Percentiles rank a stretch among this genome's conserved stretches.
Evolutionary conservation across 106 monocot species (phyloP).

Genomic region (Allium fistulosum): DNA sequence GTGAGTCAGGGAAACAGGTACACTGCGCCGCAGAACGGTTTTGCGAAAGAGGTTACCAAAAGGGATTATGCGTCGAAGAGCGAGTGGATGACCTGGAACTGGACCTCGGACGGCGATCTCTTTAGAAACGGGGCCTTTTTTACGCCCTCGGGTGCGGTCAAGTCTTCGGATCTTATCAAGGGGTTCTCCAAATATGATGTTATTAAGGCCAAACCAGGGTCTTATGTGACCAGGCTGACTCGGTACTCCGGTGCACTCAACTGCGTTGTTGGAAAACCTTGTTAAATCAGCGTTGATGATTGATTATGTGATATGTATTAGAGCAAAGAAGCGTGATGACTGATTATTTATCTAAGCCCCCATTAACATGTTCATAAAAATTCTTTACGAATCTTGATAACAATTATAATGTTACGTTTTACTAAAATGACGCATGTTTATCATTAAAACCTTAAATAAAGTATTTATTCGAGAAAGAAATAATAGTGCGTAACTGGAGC

Average conservation of each 20-base stretch:
- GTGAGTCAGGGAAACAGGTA: constrained; percentile 59
- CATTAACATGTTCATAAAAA: too few species aligned
- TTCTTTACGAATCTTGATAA: too few species aligned
- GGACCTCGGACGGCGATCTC: constrained; percentile 41
- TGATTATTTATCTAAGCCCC: too few species aligned
- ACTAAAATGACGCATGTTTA: too few species aligned
- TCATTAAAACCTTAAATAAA: too few species aligned
- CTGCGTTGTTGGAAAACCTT: constrained; percentile 18
- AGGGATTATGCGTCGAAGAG: constrained; percentile 24
- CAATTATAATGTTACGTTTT: too few species aligned
- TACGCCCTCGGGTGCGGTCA: constrained; percentile 19
- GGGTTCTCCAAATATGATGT: neutral
- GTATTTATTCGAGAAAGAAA: too few species aligned
- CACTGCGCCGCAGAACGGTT: constrained; percentile 30
- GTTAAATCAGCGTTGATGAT: constrained; percentile 2
- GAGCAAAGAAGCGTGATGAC: too few species aligned
- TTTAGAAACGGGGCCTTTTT: constrained; percentile 53
- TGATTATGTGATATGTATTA: too few species aligned
- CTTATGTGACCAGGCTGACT: constrained; percentile 24
- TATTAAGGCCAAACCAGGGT: constrained; percentile 17
- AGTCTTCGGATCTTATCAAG: neutral
- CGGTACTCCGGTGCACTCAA: constrained; percentile 27
- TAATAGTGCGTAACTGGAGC: too few species aligned
- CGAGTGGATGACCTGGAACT: constrained; percentile 42
- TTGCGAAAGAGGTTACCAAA: constrained; percentile 50